Conservation (phyloP, 2,329 filamentous ascomycete species). For the Venturia asperata region DNA sequence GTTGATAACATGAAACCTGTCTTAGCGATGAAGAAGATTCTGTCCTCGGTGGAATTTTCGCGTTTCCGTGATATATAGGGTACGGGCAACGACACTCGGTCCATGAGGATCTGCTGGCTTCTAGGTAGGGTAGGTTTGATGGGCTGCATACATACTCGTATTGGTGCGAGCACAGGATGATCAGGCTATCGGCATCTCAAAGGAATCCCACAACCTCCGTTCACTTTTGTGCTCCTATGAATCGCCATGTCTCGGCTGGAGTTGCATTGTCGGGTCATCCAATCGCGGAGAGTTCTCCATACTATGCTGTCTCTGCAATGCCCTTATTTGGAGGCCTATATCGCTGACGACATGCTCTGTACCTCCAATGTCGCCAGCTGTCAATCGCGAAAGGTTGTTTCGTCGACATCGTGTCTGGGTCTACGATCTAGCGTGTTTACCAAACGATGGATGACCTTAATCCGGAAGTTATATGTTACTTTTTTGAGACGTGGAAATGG, state of each 20-base stretch:
- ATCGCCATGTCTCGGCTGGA: neutral
- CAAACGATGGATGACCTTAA: neutral
- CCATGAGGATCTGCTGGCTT: neutral
- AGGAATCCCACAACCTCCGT: neutral
- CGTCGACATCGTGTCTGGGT: neutral
- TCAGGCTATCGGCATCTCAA: neutral
- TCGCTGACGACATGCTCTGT: neutral
- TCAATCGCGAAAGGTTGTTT: neutral
- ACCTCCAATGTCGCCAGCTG: neutral
- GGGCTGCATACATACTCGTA: neutral
- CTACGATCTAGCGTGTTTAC: neutral
- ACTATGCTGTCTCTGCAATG: neutral
- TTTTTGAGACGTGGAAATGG: slow-evolving; percentile 3
- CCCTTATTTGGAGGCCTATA: neutral
- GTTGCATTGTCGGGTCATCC: neutral
- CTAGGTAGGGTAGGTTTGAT: neutral
- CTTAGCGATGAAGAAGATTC: neutral
- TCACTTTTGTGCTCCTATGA: neutral
- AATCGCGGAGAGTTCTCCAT: neutral
- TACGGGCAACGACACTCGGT: neutral
- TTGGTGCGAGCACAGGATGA: neutral
- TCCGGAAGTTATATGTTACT: neutral
- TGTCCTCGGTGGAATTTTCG: neutral
- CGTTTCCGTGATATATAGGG: neutral
- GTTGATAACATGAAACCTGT: neutral